A percentile compares a stretch with the other conserved stretches of the same genome.
Conservation (phyloP, 495 filamentous ascomycete genomes). For the Penicillium tannophilum region DNA sequence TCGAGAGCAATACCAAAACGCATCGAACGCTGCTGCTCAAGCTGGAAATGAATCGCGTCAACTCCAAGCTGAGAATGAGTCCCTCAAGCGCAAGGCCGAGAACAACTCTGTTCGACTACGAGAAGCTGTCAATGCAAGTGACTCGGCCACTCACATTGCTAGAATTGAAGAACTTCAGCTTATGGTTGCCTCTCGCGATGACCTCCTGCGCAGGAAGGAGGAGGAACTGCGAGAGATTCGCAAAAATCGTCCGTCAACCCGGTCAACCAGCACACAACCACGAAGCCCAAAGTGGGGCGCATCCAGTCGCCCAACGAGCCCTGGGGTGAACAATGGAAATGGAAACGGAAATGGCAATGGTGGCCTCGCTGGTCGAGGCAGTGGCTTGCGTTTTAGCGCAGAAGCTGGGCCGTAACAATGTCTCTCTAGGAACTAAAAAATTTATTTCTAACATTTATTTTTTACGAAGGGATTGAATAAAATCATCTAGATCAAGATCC, state of each 20-base stretch:
- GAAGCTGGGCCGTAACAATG: constrained; percentile 26
- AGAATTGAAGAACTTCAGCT: constrained; percentile 54
- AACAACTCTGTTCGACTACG: constrained; percentile 55
- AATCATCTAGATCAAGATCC: neutral
- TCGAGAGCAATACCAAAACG: constrained; percentile 63
- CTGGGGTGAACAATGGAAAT: constrained; percentile 38
- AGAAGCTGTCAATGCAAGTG: constrained; percentile 49
- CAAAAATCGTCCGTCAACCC: constrained; percentile 49
- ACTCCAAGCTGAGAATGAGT: constrained; percentile 49
- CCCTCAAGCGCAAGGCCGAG: constrained; percentile 51
- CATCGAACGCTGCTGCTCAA: constrained; percentile 56
- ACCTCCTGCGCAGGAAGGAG: constrained; percentile 59
- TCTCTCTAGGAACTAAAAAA: neutral
- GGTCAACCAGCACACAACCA: constrained; percentile 49
- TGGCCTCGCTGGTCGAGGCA: constrained; percentile 35
- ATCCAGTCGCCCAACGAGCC: constrained; percentile 47
- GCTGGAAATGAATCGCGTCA: constrained; percentile 51
- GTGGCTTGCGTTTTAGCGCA: constrained; percentile 45
- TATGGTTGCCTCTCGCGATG: constrained; percentile 41
- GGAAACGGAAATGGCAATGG: constrained; percentile 32
- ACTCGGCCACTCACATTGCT: constrained; percentile 36
- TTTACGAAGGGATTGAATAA: neutral
- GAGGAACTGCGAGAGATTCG: constrained; percentile 60
- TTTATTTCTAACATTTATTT: neutral
- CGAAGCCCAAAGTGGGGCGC: constrained; percentile 47